Evolutionary conservation across 495 filamentous ascomycete genomes (phyloP).

Genomic region (Podospora pseudoanserina): DNA sequence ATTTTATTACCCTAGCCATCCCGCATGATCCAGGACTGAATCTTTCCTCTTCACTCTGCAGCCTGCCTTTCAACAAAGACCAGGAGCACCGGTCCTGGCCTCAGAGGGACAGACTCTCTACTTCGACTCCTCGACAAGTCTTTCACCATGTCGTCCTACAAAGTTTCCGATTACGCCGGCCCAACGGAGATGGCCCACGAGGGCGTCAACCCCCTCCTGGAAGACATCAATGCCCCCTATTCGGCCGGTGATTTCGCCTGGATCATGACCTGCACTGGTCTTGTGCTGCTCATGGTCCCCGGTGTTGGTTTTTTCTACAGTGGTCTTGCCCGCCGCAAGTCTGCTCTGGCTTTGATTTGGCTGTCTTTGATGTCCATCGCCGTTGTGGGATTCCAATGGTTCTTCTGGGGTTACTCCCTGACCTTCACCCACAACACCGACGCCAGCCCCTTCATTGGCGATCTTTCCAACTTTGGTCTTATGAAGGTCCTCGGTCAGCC

Average conservation of each 20-base stretch:
- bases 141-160: constrained; percentile 36
- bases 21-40: constrained; percentile 13
- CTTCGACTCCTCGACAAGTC: not conserved
- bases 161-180: constrained; percentile 61
- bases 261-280: constrained; percentile 81
- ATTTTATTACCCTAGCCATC: constrained; percentile 30
- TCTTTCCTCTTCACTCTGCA: constrained; percentile 15
- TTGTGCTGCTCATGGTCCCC: constrained; percentile 97
- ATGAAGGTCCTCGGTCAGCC: constrained; percentile 73
- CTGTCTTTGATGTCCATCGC: constrained; percentile 94
- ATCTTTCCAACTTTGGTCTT: constrained; percentile 83
- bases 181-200: constrained; percentile 43
- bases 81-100: constrained; percentile 8
- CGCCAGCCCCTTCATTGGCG: constrained; percentile 73
- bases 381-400: constrained; percentile 94
- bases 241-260: constrained; percentile 86
- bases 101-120: constrained; percentile 2
- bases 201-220: constrained; percentile 70
- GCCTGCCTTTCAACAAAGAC: not conserved
- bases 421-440: constrained; percentile 79
- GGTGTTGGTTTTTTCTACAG: constrained; percentile 99
- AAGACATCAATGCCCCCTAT: constrained; percentile 80
- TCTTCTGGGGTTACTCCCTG: constrained; percentile 98
- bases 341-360: constrained; percentile 91
- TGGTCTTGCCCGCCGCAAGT: constrained; percentile 93